Evolutionary conservation across 805 yeast species (phyloP), one percentile per base, ranked within the genome.

Genomic region (Suhomyces prunicola): DNA sequence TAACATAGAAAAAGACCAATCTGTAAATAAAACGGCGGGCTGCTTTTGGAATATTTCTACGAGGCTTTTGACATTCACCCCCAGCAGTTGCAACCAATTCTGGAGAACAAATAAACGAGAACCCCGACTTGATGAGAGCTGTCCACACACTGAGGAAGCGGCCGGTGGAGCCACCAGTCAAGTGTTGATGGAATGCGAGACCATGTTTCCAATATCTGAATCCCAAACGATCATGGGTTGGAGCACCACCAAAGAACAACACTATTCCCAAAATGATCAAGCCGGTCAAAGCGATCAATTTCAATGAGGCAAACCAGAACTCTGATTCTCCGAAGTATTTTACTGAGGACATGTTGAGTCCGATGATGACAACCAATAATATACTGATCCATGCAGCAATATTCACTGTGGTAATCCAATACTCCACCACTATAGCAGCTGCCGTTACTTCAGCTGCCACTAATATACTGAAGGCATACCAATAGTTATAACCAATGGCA

Each of bases 11-110:
- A 57, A 72, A 70, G 1, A 67, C 68, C 63, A 76, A 66, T 74
- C 81, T 64, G 72, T 79, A 83, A 51, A 85, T 74, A 55, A 83
- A 82, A 60, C 85, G 76, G 44, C 71, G 74, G 35, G 87, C 76
- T 22, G 89, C 88, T 64, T 83, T 83, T 23, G 86, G 82, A 47
- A 86, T 76, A 53, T 79, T 82, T 59, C 79, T 72, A 64, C 88
- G 76, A 52, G 87, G 88, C 57, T 77, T 77, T 52, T 74, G 70
- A 51, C 83, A 77, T 67, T 85, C 90, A n/a, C 84, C 79, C 15
- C 84, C 79, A 33, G 84, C 75, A 48, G 80, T 67, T 6, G 79
- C 78, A 50, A 66, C 60, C 60, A 85, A 73, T 70, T 85, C 90
- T 15, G 88, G 88, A 41, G 63, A 58, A 53, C 59, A 60, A 48